phyloP scores from a whole-genome alignment of 768 basidiomycete genomes.

The Suillus luteus region DNA sequence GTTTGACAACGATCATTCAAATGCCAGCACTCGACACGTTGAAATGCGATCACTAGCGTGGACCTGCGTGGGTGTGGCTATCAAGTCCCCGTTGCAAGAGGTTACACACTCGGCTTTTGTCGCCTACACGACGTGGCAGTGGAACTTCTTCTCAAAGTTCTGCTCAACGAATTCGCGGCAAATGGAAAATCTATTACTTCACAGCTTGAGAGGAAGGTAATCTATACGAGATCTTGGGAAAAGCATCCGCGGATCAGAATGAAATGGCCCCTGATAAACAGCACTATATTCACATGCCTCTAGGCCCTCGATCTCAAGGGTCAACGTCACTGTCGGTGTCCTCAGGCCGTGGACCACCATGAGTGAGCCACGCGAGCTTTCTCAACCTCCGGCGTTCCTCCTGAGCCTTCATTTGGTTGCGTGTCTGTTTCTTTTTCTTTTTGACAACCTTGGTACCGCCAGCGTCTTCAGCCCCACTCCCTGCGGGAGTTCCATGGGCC shows the following conservation, averaged over 20 bases:
- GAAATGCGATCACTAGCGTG: background rate
- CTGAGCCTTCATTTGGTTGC: slow-evolving; percentile 85
- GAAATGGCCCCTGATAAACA: slow-evolving; percentile 4
- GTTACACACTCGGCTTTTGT: background rate
- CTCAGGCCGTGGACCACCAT: slow-evolving; percentile 81
- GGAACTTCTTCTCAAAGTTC: background rate
- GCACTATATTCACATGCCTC: slow-evolving; percentile 2
- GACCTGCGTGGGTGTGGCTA: background rate
- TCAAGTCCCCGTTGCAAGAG: background rate
- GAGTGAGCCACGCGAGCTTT: slow-evolving; percentile 81
- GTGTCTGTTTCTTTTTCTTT: slow-evolving; percentile 92
- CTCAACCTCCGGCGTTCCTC: slow-evolving; percentile 82
- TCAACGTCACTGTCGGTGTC: slow-evolving; percentile 71
- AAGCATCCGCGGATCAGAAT: slow-evolving; percentile 12
- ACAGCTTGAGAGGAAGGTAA: slow-evolving; percentile 6
- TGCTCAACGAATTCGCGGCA: background rate
- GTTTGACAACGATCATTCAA: slow-evolving; percentile 10
- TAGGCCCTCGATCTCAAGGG: slow-evolving; percentile 13
- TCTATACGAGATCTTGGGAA: slow-evolving; percentile 6
- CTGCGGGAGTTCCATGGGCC: slow-evolving; percentile 71
- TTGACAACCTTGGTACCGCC: slow-evolving; percentile 45
- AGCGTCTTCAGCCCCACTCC: slow-evolving; percentile 72
- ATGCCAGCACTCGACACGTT: slow-evolving; percentile 6
- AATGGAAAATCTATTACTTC: slow-evolving; percentile 11
- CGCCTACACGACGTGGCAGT: slow-evolving; percentile 6